phyloP scores from a whole-genome alignment of 495 filamentous ascomycete species.

The Aspergillus coremiiformis region DNA sequence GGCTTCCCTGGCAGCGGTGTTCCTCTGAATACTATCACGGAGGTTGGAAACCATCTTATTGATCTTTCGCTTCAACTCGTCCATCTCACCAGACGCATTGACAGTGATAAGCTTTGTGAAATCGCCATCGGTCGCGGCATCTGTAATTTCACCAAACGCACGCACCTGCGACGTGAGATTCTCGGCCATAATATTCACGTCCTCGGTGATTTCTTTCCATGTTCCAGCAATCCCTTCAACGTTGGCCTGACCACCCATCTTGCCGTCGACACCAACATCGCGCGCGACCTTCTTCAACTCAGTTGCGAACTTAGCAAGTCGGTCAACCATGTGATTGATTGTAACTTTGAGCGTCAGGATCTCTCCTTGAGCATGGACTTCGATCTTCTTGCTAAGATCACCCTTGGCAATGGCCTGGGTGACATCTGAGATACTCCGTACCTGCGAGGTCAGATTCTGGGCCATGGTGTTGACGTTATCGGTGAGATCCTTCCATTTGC shows the following conservation, averaged over 20 bases:
- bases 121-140: slow-evolving; percentile 92
- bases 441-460: slow-evolving; percentile 88
- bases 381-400: slow-evolving; percentile 93
- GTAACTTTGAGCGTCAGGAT: slow-evolving; percentile 91
- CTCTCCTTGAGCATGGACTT: slow-evolving; percentile 92
- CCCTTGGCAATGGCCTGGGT: slow-evolving; percentile 93
- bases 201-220: slow-evolving; percentile 97
- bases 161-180: slow-evolving; percentile 97
- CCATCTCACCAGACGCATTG: slow-evolving; percentile 97
- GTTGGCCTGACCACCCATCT: slow-evolving; percentile 97
- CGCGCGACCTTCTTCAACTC: slow-evolving; percentile 94
- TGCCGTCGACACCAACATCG: slow-evolving; percentile 96
- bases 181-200: slow-evolving; percentile 98
- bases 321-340: slow-evolving; percentile 99
- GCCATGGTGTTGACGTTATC: slow-evolving; percentile 89
- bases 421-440: slow-evolving; percentile 92
- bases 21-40: slow-evolving; percentile 92
- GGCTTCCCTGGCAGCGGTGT: slow-evolving; percentile 92
- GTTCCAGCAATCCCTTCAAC: slow-evolving; percentile 87
- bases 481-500: slow-evolving; percentile 98
- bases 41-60: slow-evolving; percentile 98
- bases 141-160: slow-evolving; percentile 96
- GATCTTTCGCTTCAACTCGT: slow-evolving; percentile 97
- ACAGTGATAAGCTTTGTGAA: slow-evolving; percentile 98
- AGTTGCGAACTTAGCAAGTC: slow-evolving; percentile 91